Evolutionary conservation across 345 rosid genomes (phyloP).

Genomic region (Salix dunnii): DNA sequence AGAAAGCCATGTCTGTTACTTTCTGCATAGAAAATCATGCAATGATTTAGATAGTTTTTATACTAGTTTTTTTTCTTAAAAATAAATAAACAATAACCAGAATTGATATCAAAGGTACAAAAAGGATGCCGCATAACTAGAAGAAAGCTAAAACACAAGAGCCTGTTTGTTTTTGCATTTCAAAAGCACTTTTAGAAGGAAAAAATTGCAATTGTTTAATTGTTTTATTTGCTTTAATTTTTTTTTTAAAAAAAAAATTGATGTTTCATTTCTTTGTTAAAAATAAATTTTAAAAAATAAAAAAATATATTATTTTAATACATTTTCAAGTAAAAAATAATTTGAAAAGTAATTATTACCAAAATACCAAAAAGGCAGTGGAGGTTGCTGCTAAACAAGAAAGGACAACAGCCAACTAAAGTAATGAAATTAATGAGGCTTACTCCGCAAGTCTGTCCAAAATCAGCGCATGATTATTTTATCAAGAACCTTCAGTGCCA

Average conservation of each 20-base stretch:
- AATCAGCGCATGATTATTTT: not conserved
- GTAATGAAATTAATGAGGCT: not conserved
- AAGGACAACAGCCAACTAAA: not conserved
- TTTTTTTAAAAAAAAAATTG: no score
- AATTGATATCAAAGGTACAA: not conserved
- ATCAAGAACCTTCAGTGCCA: not conserved
- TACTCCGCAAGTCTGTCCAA: not conserved
- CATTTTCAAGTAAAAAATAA: no score
- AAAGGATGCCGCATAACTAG: not conserved
- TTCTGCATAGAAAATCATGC: slow-evolving; percentile 41
- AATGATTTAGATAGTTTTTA: slow-evolving; percentile 1
- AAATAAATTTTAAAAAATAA: no score
- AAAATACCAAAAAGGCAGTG: not conserved
- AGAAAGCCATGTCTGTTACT: slow-evolving; percentile 90
- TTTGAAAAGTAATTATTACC: no score
- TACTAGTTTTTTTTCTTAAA: not conserved
- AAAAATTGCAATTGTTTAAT: no score
- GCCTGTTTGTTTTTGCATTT: no score
- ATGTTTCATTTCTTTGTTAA: no score
- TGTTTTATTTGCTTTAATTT: no score
- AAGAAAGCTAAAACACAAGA: not conserved
- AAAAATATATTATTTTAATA: no score
- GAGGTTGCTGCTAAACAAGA: not conserved
- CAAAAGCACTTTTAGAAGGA: no score
- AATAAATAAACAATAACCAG: not conserved